phyloP scores from a whole-genome alignment of 768 basidiomycete species.

The Mycena filopes region DNA sequence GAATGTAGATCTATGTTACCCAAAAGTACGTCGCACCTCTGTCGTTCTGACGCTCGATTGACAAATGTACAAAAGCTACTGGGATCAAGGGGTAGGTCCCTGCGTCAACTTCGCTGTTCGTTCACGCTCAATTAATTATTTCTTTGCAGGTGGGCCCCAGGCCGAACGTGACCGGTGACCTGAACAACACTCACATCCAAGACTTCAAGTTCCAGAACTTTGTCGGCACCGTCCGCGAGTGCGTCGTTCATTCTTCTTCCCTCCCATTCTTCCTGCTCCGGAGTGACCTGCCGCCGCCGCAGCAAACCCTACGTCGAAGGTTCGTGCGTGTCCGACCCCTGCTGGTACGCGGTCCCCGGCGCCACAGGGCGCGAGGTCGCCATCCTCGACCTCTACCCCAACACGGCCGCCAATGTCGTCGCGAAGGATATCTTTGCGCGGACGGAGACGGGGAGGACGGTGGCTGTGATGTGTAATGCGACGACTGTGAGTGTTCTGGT shows the following conservation, averaged over 20 bases:
- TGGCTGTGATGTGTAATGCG: conserved; percentile 66
- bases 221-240: conserved; percentile 62
- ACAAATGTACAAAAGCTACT: conserved; percentile 56
- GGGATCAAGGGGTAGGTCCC: conserved; percentile 66
- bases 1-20: conserved; percentile 65
- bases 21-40: conserved; percentile 65
- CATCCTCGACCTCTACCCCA: conserved; percentile 67
- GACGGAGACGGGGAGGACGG: conserved; percentile 56
- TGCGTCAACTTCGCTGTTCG: neutral
- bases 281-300: neutral
- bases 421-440: conserved; percentile 58
- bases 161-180: conserved; percentile 54
- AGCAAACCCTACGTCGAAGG: conserved; percentile 65
- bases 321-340: conserved; percentile 67
- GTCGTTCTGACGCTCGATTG: neutral
- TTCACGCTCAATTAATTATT: neutral
- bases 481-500: conserved; percentile 49
- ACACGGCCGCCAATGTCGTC: conserved; percentile 63
- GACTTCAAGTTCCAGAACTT: conserved; percentile 69
- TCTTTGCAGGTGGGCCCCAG: conserved; percentile 49
- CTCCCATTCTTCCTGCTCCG: neutral
- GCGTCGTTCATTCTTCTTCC: no score
- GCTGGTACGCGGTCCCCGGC: conserved; percentile 66
- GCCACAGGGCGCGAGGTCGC: conserved; percentile 69
- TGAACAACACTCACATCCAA: conserved; percentile 65